Conservation (phyloP, 148 eudicot genomes). For the Arbutus unedo region DNA sequence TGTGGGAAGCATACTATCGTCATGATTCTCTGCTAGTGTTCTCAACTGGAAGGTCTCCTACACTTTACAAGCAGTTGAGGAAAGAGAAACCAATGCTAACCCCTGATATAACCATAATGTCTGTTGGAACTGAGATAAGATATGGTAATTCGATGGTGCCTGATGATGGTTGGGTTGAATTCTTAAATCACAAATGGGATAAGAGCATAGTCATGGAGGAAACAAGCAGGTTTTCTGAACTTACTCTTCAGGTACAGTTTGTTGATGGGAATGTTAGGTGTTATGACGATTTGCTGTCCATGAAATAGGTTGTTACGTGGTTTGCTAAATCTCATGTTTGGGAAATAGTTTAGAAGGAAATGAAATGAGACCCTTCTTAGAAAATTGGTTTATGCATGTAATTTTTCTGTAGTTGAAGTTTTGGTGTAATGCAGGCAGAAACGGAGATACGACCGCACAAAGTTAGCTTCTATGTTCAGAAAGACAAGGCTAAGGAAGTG, state of each 20-base stretch:
- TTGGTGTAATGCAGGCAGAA: conserved; percentile 45
- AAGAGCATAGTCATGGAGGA: conserved; percentile 51
- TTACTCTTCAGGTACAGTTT: conserved; percentile 54
- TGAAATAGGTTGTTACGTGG: neutral
- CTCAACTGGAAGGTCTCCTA: conserved; percentile 68
- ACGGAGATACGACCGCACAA: conserved; percentile 69
- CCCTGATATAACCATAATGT: conserved; percentile 69
- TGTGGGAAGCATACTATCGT: conserved; percentile 70
- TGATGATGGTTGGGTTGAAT: conserved; percentile 61
- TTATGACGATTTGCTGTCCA: neutral
- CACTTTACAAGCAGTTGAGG: conserved; percentile 61
- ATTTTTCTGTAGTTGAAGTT: neutral
- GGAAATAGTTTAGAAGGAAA: neutral
- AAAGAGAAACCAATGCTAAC: conserved; percentile 71
- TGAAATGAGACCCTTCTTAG: neutral
- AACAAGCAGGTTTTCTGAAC: conserved; percentile 51
- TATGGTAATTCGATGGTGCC: conserved; percentile 70
- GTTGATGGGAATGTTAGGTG: neutral
- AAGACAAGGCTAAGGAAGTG: conserved; percentile 62
- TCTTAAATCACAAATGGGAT: conserved; percentile 61
- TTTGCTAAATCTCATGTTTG: neutral
- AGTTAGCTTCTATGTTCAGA: conserved; percentile 61
- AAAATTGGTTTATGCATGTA: neutral
- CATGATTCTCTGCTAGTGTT: conserved; percentile 68
- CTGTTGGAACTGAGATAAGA: conserved; percentile 77